These are phyloP conservation scores for Tolypocladium cylindrosporum DNA, from an alignment of 2,329 filamentous ascomycete species.

Conservation along the genomic window DNA sequence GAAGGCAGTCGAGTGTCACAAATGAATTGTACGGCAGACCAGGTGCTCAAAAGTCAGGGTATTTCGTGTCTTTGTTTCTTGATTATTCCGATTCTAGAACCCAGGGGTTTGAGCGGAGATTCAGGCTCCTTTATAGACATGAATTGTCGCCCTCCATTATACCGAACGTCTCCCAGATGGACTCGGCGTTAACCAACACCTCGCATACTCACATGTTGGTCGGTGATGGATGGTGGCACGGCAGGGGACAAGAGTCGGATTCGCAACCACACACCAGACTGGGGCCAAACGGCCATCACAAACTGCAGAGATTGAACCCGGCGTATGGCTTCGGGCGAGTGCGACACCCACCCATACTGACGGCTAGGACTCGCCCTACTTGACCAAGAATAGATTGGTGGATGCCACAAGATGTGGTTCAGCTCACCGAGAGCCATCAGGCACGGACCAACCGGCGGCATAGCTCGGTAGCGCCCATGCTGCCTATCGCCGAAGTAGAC, in stretches of 20 bases:
- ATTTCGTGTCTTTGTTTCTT: background rate
- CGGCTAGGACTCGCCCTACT: background rate
- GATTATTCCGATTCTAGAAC: background rate
- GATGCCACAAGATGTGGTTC: background rate
- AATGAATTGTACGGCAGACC: background rate
- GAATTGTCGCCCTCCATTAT: background rate
- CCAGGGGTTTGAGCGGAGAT: background rate
- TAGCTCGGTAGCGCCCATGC: background rate
- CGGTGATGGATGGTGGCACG: conserved; percentile 2
- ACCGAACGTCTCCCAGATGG: background rate
- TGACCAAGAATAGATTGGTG: background rate
- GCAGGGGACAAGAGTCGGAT: conserved; percentile 1
- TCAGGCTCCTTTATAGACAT: background rate
- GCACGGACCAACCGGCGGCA: background rate
- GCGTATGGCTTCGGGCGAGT: background rate
- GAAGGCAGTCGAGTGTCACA: background rate
- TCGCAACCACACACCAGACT: conserved; percentile 3
- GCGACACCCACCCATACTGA: background rate
- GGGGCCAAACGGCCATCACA: background rate
- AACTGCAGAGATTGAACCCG: background rate
- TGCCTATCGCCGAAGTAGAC: background rate
- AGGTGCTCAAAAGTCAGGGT: background rate
- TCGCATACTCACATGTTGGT: background rate
- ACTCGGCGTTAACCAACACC: background rate
- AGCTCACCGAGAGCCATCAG: background rate